Conservation (phyloP, 2,329 filamentous ascomycete genomes). For the Sclerotinia glacialis region DNA sequence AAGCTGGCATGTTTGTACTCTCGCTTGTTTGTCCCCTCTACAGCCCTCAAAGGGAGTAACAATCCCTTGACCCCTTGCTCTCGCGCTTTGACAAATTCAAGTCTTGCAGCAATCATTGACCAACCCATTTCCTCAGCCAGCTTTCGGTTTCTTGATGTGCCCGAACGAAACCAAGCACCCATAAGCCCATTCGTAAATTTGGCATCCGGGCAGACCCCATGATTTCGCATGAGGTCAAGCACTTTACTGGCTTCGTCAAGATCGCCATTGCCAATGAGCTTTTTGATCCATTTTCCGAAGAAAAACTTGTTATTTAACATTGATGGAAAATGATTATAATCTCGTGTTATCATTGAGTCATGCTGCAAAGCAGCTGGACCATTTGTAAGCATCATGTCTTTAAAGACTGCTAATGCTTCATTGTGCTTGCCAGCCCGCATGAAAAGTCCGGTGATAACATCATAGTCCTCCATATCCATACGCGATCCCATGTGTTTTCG, state of each 20-base stretch:
- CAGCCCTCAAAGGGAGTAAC: constrained; percentile 25
- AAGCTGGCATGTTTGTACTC: constrained; percentile 40
- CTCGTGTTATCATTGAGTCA: constrained; percentile 29
- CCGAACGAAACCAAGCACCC: constrained; percentile 70
- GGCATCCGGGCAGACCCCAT: constrained; percentile 64
- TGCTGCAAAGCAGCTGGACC: constrained; percentile 21
- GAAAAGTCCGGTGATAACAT: constrained; percentile 69
- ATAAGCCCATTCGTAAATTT: constrained; percentile 81
- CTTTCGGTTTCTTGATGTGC: constrained; percentile 51
- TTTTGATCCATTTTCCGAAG: constrained; percentile 84
- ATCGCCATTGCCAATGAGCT: constrained; percentile 70
- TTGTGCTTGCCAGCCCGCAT: constrained; percentile 62
- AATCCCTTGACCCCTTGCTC: constrained; percentile 16
- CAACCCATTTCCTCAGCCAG: constrained; percentile 69
- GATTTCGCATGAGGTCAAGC: constrained; percentile 70
- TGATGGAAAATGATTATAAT: constrained; percentile 44
- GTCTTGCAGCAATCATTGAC: constrained; percentile 70
- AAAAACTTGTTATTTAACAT: constrained; percentile 71
- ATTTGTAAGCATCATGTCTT: constrained; percentile 73
- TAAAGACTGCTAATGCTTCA: constrained; percentile 72
- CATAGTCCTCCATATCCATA: constrained; percentile 73
- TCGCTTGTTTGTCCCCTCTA: constrained; percentile 24
- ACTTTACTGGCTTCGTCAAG: constrained; percentile 70
- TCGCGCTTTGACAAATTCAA: constrained; percentile 58
- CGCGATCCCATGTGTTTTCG: constrained; percentile 56